Evolutionary conservation across 192 early-diverging fungal genomes (phyloP).

Genomic region (Coemansia umbellata): DNA sequence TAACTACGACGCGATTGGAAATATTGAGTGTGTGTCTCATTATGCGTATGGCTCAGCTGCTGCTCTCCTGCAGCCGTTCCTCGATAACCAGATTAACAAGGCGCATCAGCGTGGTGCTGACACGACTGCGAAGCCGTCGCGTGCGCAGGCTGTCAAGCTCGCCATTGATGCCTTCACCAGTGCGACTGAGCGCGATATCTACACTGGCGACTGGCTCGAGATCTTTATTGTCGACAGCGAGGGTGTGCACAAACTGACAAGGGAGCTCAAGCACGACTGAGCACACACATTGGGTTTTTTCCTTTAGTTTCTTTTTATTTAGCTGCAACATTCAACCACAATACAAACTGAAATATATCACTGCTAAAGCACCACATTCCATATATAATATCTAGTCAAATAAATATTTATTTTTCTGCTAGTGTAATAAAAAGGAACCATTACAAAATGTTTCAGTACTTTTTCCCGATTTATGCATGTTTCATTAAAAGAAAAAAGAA

Average conservation of each 20-base stretch:
- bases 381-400: too few relatives aligned
- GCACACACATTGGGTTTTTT: not conserved
- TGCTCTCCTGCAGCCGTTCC: slow-evolving; percentile 93
- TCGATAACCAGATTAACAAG: slow-evolving; percentile 89
- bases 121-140: not conserved
- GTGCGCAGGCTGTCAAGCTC: slow-evolving; percentile 62
- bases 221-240: slow-evolving; percentile 81
- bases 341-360: too few relatives aligned
- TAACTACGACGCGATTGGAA: slow-evolving; percentile 91
- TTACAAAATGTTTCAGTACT: too few relatives aligned
- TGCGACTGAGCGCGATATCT: slow-evolving; percentile 97
- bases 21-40: slow-evolving; percentile 73
- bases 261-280: slow-evolving; percentile 91
- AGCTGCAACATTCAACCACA: too few relatives aligned
- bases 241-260: slow-evolving; percentile 69
- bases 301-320: slow-evolving; percentile 3
- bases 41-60: slow-evolving; percentile 78
- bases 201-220: slow-evolving; percentile 95
- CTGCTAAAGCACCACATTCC: too few relatives aligned
- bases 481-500: not conserved
- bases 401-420: too few relatives aligned
- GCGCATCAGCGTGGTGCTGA: slow-evolving; percentile 60
- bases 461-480: slow-evolving; percentile 1
- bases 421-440: too few relatives aligned
- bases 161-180: slow-evolving; percentile 94